phyloP scores from a whole-genome alignment of 306 rosid genomes.

The Carpinus fangiana region DNA sequence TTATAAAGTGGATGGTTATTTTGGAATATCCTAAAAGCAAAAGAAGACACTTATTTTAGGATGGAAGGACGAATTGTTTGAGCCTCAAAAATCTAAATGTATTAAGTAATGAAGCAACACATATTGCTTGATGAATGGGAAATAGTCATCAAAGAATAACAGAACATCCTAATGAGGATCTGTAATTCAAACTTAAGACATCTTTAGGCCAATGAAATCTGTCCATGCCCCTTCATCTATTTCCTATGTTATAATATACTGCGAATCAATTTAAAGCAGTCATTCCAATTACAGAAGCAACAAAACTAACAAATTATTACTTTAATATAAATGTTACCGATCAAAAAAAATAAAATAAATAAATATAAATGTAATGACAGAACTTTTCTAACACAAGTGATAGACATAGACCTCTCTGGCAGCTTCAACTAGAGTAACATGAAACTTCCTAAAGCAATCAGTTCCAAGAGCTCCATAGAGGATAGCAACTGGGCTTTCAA shows the following conservation, averaged over 20 bases:
- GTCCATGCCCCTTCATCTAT: neutral
- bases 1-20: no score
- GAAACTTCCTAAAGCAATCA: slow-evolving; percentile 81
- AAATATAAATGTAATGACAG: slow-evolving; percentile 14
- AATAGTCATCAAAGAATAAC: neutral
- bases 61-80: neutral
- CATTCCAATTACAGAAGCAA: slow-evolving; percentile 6
- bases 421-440: slow-evolving; percentile 65
- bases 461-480: slow-evolving; percentile 95
- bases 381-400: slow-evolving; percentile 18
- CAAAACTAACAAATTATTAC: slow-evolving; percentile 13
- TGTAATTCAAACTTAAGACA: neutral
- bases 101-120: neutral
- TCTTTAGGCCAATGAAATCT: neutral
- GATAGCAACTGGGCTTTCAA: slow-evolving; percentile 69
- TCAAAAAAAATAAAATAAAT: no score
- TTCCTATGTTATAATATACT: neutral
- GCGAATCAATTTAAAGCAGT: neutral
- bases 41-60: neutral
- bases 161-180: neutral
- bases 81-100: neutral
- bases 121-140: neutral
- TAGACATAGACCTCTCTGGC: slow-evolving; percentile 73
- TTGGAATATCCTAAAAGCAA: neutral
- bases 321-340: slow-evolving; percentile 4